These are phyloP conservation scores for Tricharina praecox DNA, from an alignment of 495 filamentous ascomycete genomes.

Conservation along the genomic window DNA sequence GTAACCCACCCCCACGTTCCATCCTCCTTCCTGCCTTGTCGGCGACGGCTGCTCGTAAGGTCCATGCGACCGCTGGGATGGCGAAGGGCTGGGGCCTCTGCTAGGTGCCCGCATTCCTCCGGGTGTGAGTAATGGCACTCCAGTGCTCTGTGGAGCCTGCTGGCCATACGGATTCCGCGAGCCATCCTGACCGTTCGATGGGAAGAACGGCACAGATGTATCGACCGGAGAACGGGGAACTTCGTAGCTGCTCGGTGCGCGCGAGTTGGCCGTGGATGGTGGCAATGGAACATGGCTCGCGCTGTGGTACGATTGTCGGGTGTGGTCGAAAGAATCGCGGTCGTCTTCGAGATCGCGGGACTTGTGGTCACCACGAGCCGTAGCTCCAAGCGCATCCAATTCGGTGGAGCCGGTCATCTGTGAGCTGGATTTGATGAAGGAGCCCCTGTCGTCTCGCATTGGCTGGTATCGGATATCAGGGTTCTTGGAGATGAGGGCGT, in stretches of 20 bases:
- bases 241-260: conserved; percentile 21
- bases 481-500: conserved; percentile 81
- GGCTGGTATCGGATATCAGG: conserved; percentile 91
- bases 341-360: conserved; percentile 56
- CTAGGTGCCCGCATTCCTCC: conserved; percentile 14
- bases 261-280: conserved; percentile 29
- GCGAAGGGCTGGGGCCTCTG: conserved; percentile 11
- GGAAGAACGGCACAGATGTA: conserved; percentile 11
- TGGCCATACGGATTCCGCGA: conserved; percentile 13
- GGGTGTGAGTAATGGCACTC: conserved; percentile 21
- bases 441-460: conserved; percentile 90
- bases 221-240: conserved; percentile 16
- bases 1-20: conserved; percentile 23
- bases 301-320: conserved; percentile 20
- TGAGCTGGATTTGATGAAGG: conserved; percentile 96
- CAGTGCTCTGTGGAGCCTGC: conserved; percentile 23
- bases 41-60: conserved; percentile 9
- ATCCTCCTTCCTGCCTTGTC: conserved; percentile 22
- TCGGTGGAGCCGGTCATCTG: conserved; percentile 61
- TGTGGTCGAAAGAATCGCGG: conserved; percentile 35
- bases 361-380: conserved; percentile 72
- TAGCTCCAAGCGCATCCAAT: conserved; percentile 81
- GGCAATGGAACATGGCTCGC: conserved; percentile 28
- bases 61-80: neutral
- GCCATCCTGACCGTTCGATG: conserved; percentile 11